A percentile compares a stretch with the other conserved stretches of the same genome.
These are phyloP conservation scores for Fusarium compactum DNA, from an alignment of 2,329 filamentous ascomycete species.

Conservation along the genomic window DNA sequence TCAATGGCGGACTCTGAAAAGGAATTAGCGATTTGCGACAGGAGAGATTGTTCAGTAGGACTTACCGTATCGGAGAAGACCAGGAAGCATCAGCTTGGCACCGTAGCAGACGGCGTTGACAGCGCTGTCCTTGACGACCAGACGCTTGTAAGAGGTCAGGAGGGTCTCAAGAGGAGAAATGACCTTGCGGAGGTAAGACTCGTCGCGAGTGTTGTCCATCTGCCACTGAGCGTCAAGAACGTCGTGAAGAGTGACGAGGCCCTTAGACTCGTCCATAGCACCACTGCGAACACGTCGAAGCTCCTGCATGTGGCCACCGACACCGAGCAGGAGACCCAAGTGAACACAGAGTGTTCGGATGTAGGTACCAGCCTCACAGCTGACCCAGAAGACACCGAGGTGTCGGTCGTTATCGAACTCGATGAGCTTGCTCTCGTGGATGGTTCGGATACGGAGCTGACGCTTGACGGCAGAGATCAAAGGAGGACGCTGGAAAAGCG, in stretches of 20 bases:
- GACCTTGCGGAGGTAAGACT: conserved; percentile 89
- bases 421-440: conserved; percentile 95
- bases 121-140: conserved; percentile 86
- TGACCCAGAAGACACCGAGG: conserved; percentile 98
- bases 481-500: conserved; percentile 90
- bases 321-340: conserved; percentile 79
- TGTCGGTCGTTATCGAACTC: conserved; percentile 99
- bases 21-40: conserved; percentile 45
- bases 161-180: conserved; percentile 94
- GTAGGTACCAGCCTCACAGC: conserved; percentile 96
- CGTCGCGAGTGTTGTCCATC: conserved; percentile 95
- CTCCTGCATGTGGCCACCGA: conserved; percentile 98
- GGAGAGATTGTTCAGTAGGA: conserved; percentile 30
- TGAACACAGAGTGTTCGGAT: conserved; percentile 98
- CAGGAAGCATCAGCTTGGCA: conserved; percentile 98
- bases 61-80: conserved; percentile 89
- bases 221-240: conserved; percentile 95
- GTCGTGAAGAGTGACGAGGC: conserved; percentile 88
- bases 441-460: conserved; percentile 96
- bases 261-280: conserved; percentile 92
- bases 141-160: conserved; percentile 91
- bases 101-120: conserved; percentile 99
- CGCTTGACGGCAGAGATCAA: conserved; percentile 99
- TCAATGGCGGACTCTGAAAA: conserved; percentile 84
- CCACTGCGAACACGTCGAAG: conserved; percentile 92